These are phyloP conservation scores for Eucalyptus regnans DNA, from an alignment of 345 rosid species.

Conservation along the genomic window DNA sequence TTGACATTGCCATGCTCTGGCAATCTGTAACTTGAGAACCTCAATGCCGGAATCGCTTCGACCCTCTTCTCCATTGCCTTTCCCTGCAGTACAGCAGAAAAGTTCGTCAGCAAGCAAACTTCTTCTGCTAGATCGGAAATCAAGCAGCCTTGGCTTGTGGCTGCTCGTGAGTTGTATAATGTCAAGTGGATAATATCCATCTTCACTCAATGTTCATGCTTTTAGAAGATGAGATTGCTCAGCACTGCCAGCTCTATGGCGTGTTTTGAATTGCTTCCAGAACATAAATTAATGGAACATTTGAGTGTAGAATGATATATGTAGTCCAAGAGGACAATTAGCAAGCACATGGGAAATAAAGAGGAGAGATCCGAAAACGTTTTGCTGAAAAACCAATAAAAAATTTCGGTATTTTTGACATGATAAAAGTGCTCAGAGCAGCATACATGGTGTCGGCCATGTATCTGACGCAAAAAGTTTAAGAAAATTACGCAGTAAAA, in stretches of 20 bases:
- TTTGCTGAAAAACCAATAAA: not conserved
- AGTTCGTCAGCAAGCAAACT: not conserved
- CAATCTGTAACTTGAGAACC: conserved; percentile 23
- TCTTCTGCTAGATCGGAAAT: not conserved
- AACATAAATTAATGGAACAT: not conserved
- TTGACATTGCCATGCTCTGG: conserved; percentile 10
- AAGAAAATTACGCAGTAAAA: not conserved
- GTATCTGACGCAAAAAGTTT: not conserved
- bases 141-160: not conserved
- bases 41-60: conserved; percentile 2
- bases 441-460: not conserved
- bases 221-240: not conserved
- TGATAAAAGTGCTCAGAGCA: not conserved
- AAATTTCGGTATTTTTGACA: not conserved
- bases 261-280: not conserved
- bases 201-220: not conserved
- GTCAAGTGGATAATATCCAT: not conserved
- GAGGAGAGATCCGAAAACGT: not conserved
- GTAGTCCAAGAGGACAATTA: not conserved
- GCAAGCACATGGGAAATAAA: not conserved
- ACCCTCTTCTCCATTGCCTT: conserved; percentile 26
- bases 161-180: not conserved
- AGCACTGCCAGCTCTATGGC: not conserved
- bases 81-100: conserved; percentile 11
- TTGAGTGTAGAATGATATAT: not conserved